Conservation (phyloP, 108 stramenopile species). For the Cyclotella sp. region DNA sequence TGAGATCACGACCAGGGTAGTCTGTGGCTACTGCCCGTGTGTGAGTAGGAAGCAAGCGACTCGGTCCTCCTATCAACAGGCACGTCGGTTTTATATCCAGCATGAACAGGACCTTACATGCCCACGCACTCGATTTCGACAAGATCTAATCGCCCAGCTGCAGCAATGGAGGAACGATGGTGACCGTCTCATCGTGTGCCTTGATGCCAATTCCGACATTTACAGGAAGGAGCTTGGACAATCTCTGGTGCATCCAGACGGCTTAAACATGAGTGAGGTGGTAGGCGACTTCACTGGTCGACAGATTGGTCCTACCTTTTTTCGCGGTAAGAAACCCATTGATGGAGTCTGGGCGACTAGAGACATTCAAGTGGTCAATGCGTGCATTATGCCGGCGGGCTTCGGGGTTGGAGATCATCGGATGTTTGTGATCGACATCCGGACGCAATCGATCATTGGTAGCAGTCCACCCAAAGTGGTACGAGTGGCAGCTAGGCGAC, state of each 20-base stretch:
- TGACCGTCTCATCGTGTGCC: constrained; percentile 17
- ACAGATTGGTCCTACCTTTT: constrained; percentile 12
- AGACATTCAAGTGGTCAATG: too few species aligned
- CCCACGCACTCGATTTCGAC: neutral
- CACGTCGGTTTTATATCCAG: neutral
- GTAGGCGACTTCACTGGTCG: constrained; percentile 12
- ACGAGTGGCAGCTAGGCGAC: neutral
- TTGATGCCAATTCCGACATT: constrained; percentile 21
- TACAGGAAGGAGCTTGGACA: neutral
- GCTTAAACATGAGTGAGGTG: constrained; percentile 5
- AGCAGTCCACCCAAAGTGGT: neutral
- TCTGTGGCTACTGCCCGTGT: neutral
- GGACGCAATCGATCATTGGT: neutral
- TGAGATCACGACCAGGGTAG: neutral
- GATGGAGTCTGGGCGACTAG: constrained; percentile 22
- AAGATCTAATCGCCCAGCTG: constrained; percentile 3
- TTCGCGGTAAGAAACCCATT: too few species aligned
- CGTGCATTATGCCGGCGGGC: too few species aligned
- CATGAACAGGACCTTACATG: neutral
- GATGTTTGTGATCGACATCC: neutral
- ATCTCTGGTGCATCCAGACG: neutral
- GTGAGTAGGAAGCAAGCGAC: neutral
- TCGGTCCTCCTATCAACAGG: neutral
- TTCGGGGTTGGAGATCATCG: too few species aligned
- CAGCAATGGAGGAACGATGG: neutral